Evolutionary conservation across 305 asterid species (phyloP).

Genomic region (Fraxinus ornus): DNA sequence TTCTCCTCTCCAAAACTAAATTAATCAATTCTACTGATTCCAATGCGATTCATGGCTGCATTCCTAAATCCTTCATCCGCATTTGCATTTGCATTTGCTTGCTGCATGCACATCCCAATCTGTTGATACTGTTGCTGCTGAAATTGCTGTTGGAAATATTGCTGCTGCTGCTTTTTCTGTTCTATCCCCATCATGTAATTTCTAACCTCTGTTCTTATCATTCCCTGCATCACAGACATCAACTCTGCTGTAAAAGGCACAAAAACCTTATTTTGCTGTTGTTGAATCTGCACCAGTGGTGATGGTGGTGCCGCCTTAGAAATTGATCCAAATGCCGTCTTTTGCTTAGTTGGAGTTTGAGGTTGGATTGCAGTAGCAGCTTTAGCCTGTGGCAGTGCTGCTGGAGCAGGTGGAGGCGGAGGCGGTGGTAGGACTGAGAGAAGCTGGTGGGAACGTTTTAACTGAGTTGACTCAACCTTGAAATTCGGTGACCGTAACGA

Average conservation of each 20-base stretch:
- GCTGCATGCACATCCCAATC: conserved; percentile 57
- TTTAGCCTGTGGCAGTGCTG: conserved; percentile 6
- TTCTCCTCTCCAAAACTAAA: conserved; percentile 3
- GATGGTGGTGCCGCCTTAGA: background rate
- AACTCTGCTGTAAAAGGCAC: conserved; percentile 68
- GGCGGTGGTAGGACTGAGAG: conserved; percentile 23
- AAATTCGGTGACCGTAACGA: conserved; percentile 27
- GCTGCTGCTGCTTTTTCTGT: conserved; percentile 37
- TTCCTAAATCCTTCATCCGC: conserved; percentile 63
- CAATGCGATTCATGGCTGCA: conserved; percentile 60
- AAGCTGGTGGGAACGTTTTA: conserved; percentile 21
- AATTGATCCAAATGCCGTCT: conserved; percentile 4
- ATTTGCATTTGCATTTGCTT: conserved; percentile 49
- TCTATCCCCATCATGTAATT: conserved; percentile 63
- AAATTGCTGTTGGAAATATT: conserved; percentile 17
- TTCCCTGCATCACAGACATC: conserved; percentile 80
- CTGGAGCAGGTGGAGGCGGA: conserved; percentile 8
- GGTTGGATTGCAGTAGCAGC: conserved; percentile 6
- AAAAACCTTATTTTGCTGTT: conserved; percentile 44
- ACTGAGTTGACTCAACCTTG: conserved; percentile 27
- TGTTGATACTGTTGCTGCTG: conserved; percentile 40
- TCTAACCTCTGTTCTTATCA: conserved; percentile 82
- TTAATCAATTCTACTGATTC: conserved; percentile 61
- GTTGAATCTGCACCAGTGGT: conserved; percentile 11
- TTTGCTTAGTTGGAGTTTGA: background rate